Conservation (phyloP, 164 flowering plant genomes). For the Santalum album region DNA sequence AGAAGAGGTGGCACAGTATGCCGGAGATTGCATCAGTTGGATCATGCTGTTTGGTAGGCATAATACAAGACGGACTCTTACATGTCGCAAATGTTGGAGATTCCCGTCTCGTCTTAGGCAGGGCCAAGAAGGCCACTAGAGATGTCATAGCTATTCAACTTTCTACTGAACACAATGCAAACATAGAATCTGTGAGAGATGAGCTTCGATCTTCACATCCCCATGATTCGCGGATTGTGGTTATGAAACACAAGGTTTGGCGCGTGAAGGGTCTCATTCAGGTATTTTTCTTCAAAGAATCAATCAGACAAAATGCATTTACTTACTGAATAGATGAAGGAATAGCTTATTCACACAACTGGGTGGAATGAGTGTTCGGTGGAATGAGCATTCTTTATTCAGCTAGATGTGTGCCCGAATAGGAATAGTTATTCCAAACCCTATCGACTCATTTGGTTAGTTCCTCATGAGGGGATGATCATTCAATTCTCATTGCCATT, state of each 20-base stretch:
- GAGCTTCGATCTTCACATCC: slow-evolving; percentile 71
- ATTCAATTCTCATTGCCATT: too few species aligned
- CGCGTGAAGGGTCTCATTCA: slow-evolving; percentile 95
- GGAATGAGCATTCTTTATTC: too few species aligned
- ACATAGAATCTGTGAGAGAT: slow-evolving; percentile 68
- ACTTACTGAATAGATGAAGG: too few species aligned
- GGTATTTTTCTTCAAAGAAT: slow-evolving; percentile 23
- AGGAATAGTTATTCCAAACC: too few species aligned
- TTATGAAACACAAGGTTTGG: slow-evolving; percentile 86
- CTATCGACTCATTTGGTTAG: too few species aligned
- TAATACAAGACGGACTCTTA: slow-evolving; percentile 56
- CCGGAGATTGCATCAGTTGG: slow-evolving; percentile 91
- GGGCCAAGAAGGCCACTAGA: slow-evolving; percentile 33
- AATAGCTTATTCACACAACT: too few species aligned
- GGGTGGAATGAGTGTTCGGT: too few species aligned
- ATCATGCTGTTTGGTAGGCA: slow-evolving; percentile 86
- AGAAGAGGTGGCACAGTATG: slow-evolving; percentile 47
- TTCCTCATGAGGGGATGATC: too few species aligned
- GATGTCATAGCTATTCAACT: slow-evolving; percentile 65
- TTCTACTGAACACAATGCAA: slow-evolving; percentile 86
- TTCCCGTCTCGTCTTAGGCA: slow-evolving; percentile 81
- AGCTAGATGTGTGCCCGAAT: too few species aligned
- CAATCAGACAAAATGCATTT: too few species aligned
- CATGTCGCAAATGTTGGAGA: slow-evolving; percentile 89
- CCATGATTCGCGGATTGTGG: slow-evolving; percentile 89